Evolutionary conservation across 345 rosid genomes (phyloP).

Genomic region (Kernera saxatilis): DNA sequence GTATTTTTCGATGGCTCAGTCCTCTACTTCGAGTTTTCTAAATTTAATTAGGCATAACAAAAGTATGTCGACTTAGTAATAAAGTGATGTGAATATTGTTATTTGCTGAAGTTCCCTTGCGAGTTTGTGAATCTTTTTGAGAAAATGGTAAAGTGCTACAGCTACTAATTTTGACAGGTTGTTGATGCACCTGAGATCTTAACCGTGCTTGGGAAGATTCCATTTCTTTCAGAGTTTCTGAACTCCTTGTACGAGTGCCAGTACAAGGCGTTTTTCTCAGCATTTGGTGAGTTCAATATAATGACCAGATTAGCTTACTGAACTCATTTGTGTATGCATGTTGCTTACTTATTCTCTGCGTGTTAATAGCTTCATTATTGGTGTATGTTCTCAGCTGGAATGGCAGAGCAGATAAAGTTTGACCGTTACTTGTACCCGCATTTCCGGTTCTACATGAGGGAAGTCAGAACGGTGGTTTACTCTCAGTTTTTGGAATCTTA

Average conservation of each 20-base stretch:
- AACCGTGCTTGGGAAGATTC: constrained; percentile 93
- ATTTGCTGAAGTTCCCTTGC: neutral
- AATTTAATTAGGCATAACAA: neutral
- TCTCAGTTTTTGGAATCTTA: constrained; percentile 96
- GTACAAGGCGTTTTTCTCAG: constrained; percentile 85
- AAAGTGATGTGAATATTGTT: neutral
- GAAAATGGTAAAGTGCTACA: neutral
- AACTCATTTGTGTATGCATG: neutral
- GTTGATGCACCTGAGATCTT: constrained; percentile 99
- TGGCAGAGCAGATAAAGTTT: constrained; percentile 79
- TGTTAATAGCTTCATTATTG: neutral
- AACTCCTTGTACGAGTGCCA: constrained; percentile 92
- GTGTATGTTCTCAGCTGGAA: constrained; percentile 53
- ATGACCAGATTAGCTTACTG: neutral
- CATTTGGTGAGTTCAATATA: constrained; percentile 65
- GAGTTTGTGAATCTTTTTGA: neutral
- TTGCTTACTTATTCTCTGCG: neutral
- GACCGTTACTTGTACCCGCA: constrained; percentile 90
- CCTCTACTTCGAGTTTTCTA: neutral
- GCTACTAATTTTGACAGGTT: constrained; percentile 47
- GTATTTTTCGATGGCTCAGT: constrained; percentile 32
- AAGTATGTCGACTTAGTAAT: neutral
- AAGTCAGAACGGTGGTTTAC: constrained; percentile 87
- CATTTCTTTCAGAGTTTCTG: constrained; percentile 79
- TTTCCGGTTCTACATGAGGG: constrained; percentile 98